phyloP scores from a whole-genome alignment of 257 asterid species.

The Lantana camara region DNA sequence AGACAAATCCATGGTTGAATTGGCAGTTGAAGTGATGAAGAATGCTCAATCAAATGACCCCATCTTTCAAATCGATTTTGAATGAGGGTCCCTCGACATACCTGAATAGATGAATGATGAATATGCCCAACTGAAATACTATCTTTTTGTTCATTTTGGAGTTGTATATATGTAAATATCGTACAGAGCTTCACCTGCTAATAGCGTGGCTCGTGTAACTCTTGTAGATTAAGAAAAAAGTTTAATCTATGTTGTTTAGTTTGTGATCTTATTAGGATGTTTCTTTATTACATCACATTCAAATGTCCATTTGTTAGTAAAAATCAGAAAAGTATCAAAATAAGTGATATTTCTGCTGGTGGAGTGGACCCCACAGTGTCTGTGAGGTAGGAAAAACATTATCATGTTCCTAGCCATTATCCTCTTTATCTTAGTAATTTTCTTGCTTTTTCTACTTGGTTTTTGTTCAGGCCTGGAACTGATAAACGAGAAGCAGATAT shows the following conservation, averaged over 20 bases:
- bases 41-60: slow-evolving; percentile 46
- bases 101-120: slow-evolving; percentile 1
- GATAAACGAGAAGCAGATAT: background rate
- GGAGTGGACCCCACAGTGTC: slow-evolving; percentile 7
- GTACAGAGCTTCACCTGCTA: background rate
- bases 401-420: slow-evolving; percentile 27
- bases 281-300: too few species aligned
- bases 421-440: background rate
- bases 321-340: background rate
- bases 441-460: background rate
- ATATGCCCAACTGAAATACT: too few species aligned
- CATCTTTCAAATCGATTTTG: slow-evolving; percentile 51
- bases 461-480: background rate
- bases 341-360: background rate
- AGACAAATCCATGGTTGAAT: slow-evolving; percentile 38
- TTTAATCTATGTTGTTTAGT: background rate
- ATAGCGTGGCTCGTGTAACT: background rate
- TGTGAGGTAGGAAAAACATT: slow-evolving; percentile 22
- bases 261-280: background rate
- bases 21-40: slow-evolving; percentile 47
- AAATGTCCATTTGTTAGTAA: background rate
- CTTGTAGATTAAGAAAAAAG: background rate
- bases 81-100: slow-evolving; percentile 15
- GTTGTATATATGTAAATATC: background rate
- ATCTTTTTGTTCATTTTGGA: background rate